A percentile compares a stretch with the other conserved stretches of the same genome.
These are phyloP conservation scores for Erythrobasidium hasegawianum DNA, from an alignment of 1,284 basidiomycete species.

Conservation along the genomic window DNA sequence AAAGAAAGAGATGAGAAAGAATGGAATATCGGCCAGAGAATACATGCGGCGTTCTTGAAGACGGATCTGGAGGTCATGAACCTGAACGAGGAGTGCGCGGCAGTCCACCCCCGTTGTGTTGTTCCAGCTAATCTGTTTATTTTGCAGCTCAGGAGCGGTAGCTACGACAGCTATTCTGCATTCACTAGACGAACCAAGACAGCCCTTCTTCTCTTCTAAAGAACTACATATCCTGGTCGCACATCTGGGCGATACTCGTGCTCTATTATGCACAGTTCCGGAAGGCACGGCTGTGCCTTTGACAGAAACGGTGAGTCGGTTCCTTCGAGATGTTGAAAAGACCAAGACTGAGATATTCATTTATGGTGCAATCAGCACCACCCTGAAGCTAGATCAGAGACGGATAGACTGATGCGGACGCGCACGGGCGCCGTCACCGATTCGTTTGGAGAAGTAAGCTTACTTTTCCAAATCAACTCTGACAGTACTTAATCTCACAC, in stretches of 20 bases:
- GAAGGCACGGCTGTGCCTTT: constrained; percentile 70
- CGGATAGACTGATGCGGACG: constrained; percentile 76
- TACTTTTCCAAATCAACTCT: not conserved
- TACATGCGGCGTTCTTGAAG: constrained; percentile 19
- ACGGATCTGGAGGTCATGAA: constrained; percentile 33
- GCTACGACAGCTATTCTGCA: constrained; percentile 85
- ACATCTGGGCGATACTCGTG: constrained; percentile 82
- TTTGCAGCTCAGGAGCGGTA: constrained; percentile 70
- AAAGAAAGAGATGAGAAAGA: not conserved
- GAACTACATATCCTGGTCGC: constrained; percentile 61
- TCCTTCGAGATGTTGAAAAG: no score
- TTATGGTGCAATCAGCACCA: no score
- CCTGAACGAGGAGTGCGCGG: constrained; percentile 28
- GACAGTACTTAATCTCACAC: not conserved
- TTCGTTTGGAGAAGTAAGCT: constrained; percentile 84
- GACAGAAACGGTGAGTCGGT: constrained; percentile 58
- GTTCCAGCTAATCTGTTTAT: no score
- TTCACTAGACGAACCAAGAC: constrained; percentile 67
- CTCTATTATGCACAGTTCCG: constrained; percentile 71
- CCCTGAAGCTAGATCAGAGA: constrained; percentile 81
- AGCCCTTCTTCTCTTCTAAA: constrained; percentile 73
- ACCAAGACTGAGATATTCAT: no score
- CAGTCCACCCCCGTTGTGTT: no score
- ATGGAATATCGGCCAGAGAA: constrained; percentile 22
- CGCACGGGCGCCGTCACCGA: constrained; percentile 83